Conservation (phyloP, 2,329 filamentous ascomycete genomes). For the Trichoderma atroviride region DNA sequence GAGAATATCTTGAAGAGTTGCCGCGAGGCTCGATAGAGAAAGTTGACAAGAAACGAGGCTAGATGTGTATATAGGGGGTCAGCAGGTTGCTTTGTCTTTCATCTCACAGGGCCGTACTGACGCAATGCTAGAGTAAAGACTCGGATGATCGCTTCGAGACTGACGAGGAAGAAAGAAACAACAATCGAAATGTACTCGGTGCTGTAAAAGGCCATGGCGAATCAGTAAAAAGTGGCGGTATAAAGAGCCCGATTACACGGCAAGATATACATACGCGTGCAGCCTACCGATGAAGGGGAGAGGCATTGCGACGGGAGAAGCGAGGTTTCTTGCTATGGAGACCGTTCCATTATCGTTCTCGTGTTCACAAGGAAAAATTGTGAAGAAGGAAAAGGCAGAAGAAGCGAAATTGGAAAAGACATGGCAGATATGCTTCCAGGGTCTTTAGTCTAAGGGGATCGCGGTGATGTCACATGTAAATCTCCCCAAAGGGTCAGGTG, state of each 20-base stretch:
- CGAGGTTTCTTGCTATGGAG: slow-evolving; percentile 1
- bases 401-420: slow-evolving; percentile 13
- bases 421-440: slow-evolving; percentile 14
- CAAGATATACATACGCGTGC: slow-evolving; percentile 48
- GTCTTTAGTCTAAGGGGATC: slow-evolving; percentile 13
- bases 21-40: slow-evolving; percentile 82
- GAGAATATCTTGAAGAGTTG: slow-evolving; percentile 79
- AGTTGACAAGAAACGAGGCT: slow-evolving; percentile 77
- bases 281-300: slow-evolving; percentile 57
- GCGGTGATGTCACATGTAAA: slow-evolving; percentile 27
- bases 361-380: not conserved
- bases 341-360: slow-evolving; percentile 7
- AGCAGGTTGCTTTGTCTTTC: slow-evolving; percentile 31
- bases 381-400: not conserved
- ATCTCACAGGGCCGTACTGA: slow-evolving; percentile 48
- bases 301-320: slow-evolving; percentile 45
- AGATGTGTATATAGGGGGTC: slow-evolving; percentile 25
- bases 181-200: slow-evolving; percentile 86
- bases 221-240: slow-evolving; percentile 16
- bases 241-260: not conserved
- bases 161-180: slow-evolving; percentile 79
- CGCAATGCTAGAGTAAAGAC: slow-evolving; percentile 86
- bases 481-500: slow-evolving; percentile 19
- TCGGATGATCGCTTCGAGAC: slow-evolving; percentile 80
- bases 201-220: slow-evolving; percentile 45